phyloP scores from a whole-genome alignment of 805 yeast species.

The Metschnikowia aberdeeniae region DNA sequence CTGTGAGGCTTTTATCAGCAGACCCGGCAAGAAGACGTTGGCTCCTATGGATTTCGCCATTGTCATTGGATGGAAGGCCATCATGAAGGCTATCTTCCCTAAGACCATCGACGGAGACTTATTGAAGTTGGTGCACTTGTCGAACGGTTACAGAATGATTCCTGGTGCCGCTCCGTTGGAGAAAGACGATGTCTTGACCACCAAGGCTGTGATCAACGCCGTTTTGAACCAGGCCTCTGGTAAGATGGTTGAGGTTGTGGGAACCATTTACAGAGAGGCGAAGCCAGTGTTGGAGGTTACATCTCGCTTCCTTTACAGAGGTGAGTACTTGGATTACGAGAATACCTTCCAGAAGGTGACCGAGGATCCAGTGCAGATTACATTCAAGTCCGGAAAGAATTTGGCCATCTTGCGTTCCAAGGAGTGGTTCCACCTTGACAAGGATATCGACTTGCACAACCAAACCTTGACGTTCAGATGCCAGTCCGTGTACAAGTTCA shows the following conservation, averaged over 20 bases:
- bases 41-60: conserved; percentile 99
- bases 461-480: conserved; percentile 86
- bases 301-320: conserved; percentile 95
- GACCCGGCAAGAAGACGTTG: conserved; percentile 75
- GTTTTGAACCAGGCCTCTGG: conserved; percentile 91
- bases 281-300: conserved; percentile 88
- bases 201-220: conserved; percentile 81
- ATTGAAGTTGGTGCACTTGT: conserved; percentile 87
- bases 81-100: conserved; percentile 98
- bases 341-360: conserved; percentile 86
- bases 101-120: conserved; percentile 93
- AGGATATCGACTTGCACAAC: conserved; percentile 64
- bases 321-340: conserved; percentile 79
- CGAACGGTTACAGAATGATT: conserved; percentile 89
- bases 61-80: conserved; percentile 97
- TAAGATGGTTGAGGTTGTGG: conserved; percentile 92
- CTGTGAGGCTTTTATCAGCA: conserved; percentile 90
- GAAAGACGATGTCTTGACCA: conserved; percentile 79
- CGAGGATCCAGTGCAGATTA: conserved; percentile 83
- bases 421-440: conserved; percentile 93
- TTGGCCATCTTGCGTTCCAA: conserved; percentile 90
- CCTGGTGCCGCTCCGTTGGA: conserved; percentile 89
- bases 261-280: conserved; percentile 74
- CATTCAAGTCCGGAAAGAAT: conserved; percentile 73
- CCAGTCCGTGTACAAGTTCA: conserved; percentile 77